phyloP scores from a whole-genome alignment of 2,329 filamentous ascomycete genomes.

The Zymoseptoria brevis region DNA sequence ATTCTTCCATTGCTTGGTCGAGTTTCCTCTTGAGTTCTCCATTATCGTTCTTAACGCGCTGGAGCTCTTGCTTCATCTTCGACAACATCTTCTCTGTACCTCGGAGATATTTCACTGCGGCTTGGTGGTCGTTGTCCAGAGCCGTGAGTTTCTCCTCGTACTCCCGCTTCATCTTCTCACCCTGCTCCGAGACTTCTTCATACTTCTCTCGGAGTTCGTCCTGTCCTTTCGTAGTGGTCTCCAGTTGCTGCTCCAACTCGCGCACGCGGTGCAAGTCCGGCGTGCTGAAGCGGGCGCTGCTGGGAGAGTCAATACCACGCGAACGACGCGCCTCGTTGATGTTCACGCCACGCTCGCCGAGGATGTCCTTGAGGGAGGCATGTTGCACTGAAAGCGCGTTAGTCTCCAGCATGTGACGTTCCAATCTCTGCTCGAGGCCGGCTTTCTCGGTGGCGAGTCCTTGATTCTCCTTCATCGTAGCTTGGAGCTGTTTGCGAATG shows the following conservation, averaged over 20 bases:
- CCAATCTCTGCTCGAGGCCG: slow-evolving; percentile 73
- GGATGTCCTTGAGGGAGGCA: slow-evolving; percentile 83
- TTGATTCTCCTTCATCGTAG: slow-evolving; percentile 74
- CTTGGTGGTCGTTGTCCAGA: slow-evolving; percentile 94
- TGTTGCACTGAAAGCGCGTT: slow-evolving; percentile 90
- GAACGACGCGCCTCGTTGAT: slow-evolving; percentile 64
- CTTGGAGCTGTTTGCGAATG: slow-evolving; percentile 83
- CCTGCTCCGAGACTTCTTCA: slow-evolving; percentile 67
- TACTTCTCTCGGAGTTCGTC: slow-evolving; percentile 76
- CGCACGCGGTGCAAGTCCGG: slow-evolving; percentile 72
- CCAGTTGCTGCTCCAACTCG: slow-evolving; percentile 83
- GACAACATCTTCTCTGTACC: slow-evolving; percentile 99
- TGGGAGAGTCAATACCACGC: slow-evolving; percentile 64
- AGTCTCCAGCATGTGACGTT: slow-evolving; percentile 83
- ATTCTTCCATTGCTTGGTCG: slow-evolving; percentile 31
- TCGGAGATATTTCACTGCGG: slow-evolving; percentile 94
- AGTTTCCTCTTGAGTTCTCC: slow-evolving; percentile 73
- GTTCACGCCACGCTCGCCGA: slow-evolving; percentile 81
- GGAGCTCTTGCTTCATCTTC: slow-evolving; percentile 95
- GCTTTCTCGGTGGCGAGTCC: slow-evolving; percentile 70
- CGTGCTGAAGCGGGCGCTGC: slow-evolving; percentile 53
- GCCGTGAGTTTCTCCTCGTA: slow-evolving; percentile 92
- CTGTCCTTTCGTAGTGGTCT: slow-evolving; percentile 66
- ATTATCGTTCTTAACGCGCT: slow-evolving; percentile 84
- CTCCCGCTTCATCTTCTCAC: slow-evolving; percentile 76